phyloP scores from a whole-genome alignment of 768 basidiomycete genomes.

The Mycena capillaripes region DNA sequence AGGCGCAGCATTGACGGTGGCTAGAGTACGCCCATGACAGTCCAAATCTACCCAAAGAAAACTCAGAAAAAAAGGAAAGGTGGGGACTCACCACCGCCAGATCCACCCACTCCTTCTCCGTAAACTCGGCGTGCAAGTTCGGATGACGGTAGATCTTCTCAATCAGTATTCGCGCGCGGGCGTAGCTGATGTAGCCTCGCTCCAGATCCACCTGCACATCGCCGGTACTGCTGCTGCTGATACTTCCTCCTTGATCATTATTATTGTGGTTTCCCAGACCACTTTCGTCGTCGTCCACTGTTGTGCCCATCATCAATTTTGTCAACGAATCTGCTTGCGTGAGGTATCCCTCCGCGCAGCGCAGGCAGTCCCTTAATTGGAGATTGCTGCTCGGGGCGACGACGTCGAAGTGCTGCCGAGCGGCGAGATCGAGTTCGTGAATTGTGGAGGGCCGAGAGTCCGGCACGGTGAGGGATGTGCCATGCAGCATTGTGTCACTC shows the following conservation, averaged over 20 bases:
- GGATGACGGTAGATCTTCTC: neutral
- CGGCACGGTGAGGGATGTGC: neutral
- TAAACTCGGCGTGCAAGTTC: neutral
- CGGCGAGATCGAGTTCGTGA: neutral
- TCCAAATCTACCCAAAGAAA: neutral
- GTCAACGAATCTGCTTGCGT: neutral
- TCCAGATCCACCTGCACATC: neutral
- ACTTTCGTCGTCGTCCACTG: too few species aligned
- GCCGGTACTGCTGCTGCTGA: too few species aligned
- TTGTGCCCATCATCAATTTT: neutral
- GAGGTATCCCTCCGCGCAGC: neutral
- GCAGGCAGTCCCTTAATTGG: neutral
- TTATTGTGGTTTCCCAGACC: too few species aligned
- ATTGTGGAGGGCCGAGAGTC: neutral
- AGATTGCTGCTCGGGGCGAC: neutral
- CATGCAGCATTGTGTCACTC: too few species aligned
- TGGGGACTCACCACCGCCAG: neutral
- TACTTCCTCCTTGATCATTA: neutral
- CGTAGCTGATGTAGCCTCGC: neutral
- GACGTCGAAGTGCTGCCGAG: neutral
- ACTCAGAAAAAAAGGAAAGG: neutral
- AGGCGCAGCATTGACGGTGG: too few species aligned
- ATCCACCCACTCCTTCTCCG: neutral
- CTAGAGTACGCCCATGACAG: too few species aligned
- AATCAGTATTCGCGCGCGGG: neutral